Evolutionary conservation across 1,284 basidiomycete species (phyloP), one percentile per base, ranked within the genome.

Genomic region (Puccinia coronata): DNA sequence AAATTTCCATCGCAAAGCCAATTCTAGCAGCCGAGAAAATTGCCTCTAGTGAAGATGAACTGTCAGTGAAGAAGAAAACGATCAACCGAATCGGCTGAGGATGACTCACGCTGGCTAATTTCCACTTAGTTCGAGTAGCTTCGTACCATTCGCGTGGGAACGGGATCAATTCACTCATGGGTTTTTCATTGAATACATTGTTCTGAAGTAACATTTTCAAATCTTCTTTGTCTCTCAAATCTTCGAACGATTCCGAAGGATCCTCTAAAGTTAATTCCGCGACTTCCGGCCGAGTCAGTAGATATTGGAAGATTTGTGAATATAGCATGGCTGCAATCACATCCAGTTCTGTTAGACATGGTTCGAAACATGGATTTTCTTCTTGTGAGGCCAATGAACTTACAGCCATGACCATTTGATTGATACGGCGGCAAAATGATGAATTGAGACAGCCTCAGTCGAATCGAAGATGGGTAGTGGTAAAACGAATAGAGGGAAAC

Each of bases 241-340:
- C 94, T 86, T 97, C 95, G 85, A 97, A 96, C 12, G 93, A 92
- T 87, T 99, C 96, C 0, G 94, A 94, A 0, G 96, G 96, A 86
- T 99, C 96, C 88, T 99, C 96, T 28, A 99, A 93, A 0, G 95
- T 98, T 75, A 99, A 88, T 86, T 99, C 96, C 14, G 92, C 91
- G 47, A 98, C 91, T 61, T 90, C 88, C 0, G 91, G 87, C 55
- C 91, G 89, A 9, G 88, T 87, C 51, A 93, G 87, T 72, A 93
- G 89, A 85, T 93, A 90, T 84, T 92, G 89, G 87, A 96, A 96
- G 63, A 96, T 92, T 0, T 94, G 90, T 41, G 88, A 90, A 88
- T 98, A 99, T 16, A 99, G 90, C 82, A 92, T 91, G 74, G 95
- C 94, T 95, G 84, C 5, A 51, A 34, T 31, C 31, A 74, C 6